phyloP scores from a whole-genome alignment of 129 eudicot species.

The Logfia minima region DNA sequence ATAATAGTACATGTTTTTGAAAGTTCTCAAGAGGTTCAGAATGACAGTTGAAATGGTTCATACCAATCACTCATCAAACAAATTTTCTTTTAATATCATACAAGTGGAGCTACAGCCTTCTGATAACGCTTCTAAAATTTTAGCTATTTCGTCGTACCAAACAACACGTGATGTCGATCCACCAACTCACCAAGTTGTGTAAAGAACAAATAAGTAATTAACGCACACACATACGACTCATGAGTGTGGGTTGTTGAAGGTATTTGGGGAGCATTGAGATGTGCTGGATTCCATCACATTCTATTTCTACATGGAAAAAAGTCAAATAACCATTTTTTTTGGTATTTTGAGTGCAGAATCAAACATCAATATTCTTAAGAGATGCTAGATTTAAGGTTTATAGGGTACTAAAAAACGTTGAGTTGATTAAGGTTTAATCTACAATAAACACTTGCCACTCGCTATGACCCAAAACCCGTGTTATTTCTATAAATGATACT shows the following conservation, averaged over 20 bases:
- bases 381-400: too few relatives aligned
- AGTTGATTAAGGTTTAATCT: too few relatives aligned
- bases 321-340: too few relatives aligned
- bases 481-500: too few relatives aligned
- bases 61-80: neutral
- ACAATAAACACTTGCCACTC: too few relatives aligned
- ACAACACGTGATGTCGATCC: neutral
- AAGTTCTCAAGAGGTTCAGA: neutral
- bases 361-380: neutral
- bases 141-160: neutral
- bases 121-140: neutral
- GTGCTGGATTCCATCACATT: neutral
- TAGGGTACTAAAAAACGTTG: too few relatives aligned
- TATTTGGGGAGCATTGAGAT: slow-evolving; percentile 7
- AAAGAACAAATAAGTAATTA: neutral
- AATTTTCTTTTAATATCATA: neutral
- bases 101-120: neutral
- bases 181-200: slow-evolving; percentile 13
- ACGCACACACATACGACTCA: too few relatives aligned
- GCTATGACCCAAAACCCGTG: too few relatives aligned
- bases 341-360: neutral
- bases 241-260: slow-evolving; percentile 17
- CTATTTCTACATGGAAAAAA: neutral
- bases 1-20: too few relatives aligned
- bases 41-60: neutral